phyloP scores from a whole-genome alignment of 2,329 filamentous ascomycete species.

The Didymella pinodella region DNA sequence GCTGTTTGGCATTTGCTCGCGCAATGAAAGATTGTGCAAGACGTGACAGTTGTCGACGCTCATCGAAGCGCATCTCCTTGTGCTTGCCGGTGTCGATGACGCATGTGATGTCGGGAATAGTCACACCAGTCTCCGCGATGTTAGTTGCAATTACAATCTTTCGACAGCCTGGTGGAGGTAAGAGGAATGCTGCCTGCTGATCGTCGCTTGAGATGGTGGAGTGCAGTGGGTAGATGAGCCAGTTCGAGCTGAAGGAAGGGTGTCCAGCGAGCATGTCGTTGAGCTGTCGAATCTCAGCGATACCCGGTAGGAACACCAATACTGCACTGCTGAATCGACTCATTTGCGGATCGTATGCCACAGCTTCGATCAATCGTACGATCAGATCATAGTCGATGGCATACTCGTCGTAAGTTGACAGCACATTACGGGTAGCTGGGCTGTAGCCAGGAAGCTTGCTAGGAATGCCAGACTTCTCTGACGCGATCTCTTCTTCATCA shows the following conservation, averaged over 20 bases:
- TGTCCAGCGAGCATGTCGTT: conserved; percentile 86
- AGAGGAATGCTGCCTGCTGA: conserved; percentile 88
- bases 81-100: conserved; percentile 97
- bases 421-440: conserved; percentile 73
- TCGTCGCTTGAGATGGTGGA: conserved; percentile 96
- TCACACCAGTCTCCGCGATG: conserved; percentile 98
- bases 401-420: conserved; percentile 86
- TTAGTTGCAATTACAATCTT: conserved; percentile 98
- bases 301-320: conserved; percentile 92
- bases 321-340: conserved; percentile 84
- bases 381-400: conserved; percentile 90
- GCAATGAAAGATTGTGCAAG: conserved; percentile 96
- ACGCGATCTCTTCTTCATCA: conserved; percentile 56
- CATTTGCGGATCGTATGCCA: conserved; percentile 74
- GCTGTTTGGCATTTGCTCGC: conserved; percentile 92
- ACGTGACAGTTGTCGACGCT: conserved; percentile 86
- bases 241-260: conserved; percentile 75
- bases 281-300: conserved; percentile 87
- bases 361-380: conserved; percentile 76
- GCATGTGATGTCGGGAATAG: conserved; percentile 96
- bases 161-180: conserved; percentile 80
- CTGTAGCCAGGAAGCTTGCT: conserved; percentile 78
- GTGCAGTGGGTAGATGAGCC: conserved; percentile 89
- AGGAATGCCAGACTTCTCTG: conserved; percentile 65
- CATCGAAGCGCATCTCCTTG: conserved; percentile 96